Base-by-base conservation (phyloP, 495 filamentous ascomycete genomes). In the Mytilinidion resinicola region DNA sequence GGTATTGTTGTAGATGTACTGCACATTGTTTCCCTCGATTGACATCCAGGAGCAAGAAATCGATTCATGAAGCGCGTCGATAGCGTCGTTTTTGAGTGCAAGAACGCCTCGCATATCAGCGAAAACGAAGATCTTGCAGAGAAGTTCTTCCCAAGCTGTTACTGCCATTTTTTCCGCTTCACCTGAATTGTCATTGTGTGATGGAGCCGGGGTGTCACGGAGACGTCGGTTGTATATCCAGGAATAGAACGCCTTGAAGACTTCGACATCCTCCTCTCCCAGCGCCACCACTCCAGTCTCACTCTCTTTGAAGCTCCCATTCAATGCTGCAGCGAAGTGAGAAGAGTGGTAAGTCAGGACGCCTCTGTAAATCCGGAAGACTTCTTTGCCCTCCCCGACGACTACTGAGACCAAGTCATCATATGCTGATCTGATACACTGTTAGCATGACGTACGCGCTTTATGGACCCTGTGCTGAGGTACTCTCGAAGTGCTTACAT, bases 271-370 rank as follows among this genome's bases (percentile, higher is more conserved):
- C 47, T 70, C 69, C 20, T 70, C 71, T 51, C 71, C 72, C 2
- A 77, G 65, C 17, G 47, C 49, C 49, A 77, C 61, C 25, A 63
- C 62, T 30, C 71, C 61, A 33, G 66, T 57, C 25, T 54, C 7
- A 19, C 73, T 69, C 67, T 77, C 75, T 21, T 61, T 64, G 64
- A 77, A 77, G 17, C 51, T 53, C 59, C 71, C 67, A 44, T 73
- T 69, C 50, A 77, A 69, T n/a, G 75, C 72, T n/a, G 75, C 73
- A 35, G 69, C 59, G 69, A 77, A 77, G 70, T 77, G 76, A 46
- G 72, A 68, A 0, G 75, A 77, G 56, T 64, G 48, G 12, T 55
- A 37, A 33, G 67, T 66, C 33, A 77, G 66, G 38, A 75, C 67
- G 53, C 74, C 71, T 46, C 64, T 65, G 61, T 76, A 74, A 35